A percentile compares a stretch with the other conserved stretches of the same genome.
Evolutionary conservation across 495 filamentous ascomycete genomes (phyloP).

Genomic region (Pyrenula massariospora): DNA sequence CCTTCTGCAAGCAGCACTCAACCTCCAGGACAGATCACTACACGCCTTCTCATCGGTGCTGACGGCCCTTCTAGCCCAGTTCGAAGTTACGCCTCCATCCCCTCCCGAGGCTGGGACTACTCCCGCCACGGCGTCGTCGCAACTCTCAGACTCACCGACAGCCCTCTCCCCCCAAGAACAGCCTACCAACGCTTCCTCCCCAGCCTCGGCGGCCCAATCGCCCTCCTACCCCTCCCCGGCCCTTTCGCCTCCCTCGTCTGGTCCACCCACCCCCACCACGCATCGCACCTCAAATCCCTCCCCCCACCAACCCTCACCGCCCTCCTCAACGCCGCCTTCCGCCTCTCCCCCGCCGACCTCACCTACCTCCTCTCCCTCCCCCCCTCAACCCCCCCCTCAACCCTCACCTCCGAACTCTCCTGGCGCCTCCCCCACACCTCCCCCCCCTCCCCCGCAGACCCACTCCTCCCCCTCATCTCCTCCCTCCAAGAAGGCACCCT

Average conservation of each 20-base stretch:
- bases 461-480: slow-evolving; percentile 41
- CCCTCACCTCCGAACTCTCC: slow-evolving; percentile 50
- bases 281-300: slow-evolving; percentile 68
- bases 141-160: slow-evolving; percentile 58
- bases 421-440: slow-evolving; percentile 70
- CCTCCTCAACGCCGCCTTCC: slow-evolving; percentile 90
- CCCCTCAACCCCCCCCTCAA: slow-evolving; percentile 3
- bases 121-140: slow-evolving; percentile 82
- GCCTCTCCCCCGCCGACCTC: slow-evolving; percentile 66
- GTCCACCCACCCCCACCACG: slow-evolving; percentile 73
- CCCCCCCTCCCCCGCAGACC: slow-evolving; percentile 22
- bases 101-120: slow-evolving; percentile 87
- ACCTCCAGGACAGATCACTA: slow-evolving; percentile 42
- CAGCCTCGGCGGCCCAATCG: slow-evolving; percentile 65
- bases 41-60: slow-evolving; percentile 80
- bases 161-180: slow-evolving; percentile 20
- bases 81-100: slow-evolving; percentile 75
- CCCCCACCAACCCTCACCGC: slow-evolving; percentile 60
- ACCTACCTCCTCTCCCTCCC: slow-evolving; percentile 61
- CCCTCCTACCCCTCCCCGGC: slow-evolving; percentile 78
- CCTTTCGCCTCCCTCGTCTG: slow-evolving; percentile 80
- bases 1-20: slow-evolving; percentile 18
- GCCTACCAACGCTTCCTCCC: slow-evolving; percentile 96
- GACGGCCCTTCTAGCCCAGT: slow-evolving; percentile 94
- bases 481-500: slow-evolving; percentile 69